phyloP scores from a whole-genome alignment of 1,284 basidiomycete genomes.

The Porodaedalea pini region DNA sequence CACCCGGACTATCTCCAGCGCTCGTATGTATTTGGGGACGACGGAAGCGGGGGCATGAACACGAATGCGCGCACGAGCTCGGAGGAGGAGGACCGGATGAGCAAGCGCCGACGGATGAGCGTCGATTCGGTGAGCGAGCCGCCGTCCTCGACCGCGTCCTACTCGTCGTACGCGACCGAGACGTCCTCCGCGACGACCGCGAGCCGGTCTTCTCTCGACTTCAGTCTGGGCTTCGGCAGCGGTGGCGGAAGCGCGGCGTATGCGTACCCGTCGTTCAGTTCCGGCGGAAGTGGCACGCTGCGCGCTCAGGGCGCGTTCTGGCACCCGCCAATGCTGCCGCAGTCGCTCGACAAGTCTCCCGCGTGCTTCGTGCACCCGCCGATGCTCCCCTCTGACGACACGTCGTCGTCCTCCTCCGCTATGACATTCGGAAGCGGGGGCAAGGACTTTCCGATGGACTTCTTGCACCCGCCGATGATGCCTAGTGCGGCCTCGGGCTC shows the following conservation, averaged over 20 bases:
- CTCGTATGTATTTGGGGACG: constrained; percentile 40
- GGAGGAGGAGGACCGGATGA: constrained; percentile 39
- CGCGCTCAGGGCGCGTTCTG: constrained; percentile 40
- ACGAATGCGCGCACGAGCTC: constrained; percentile 29
- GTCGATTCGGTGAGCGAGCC: constrained; percentile 66
- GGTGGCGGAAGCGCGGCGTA: neutral
- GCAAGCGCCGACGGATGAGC: constrained; percentile 69
- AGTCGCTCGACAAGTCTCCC: constrained; percentile 42
- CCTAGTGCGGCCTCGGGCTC: constrained; percentile 24
- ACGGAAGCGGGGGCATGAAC: constrained; percentile 37
- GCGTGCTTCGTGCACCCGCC: constrained; percentile 53
- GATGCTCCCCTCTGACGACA: constrained; percentile 41
- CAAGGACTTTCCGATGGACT: constrained; percentile 47
- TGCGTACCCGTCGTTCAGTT: neutral
- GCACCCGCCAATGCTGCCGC: constrained; percentile 68
- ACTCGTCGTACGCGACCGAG: constrained; percentile 39
- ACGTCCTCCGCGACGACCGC: constrained; percentile 33
- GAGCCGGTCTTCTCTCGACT: constrained; percentile 57
- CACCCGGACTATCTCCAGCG: constrained; percentile 64
- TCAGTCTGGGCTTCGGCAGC: constrained; percentile 24
- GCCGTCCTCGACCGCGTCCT: constrained; percentile 56
- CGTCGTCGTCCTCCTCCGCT: neutral
- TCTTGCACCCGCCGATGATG: constrained; percentile 44
- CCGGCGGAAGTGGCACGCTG: neutral
- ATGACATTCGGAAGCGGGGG: neutral